phyloP scores from a whole-genome alignment of 805 yeast species.

The Suhomyces emberorum region DNA sequence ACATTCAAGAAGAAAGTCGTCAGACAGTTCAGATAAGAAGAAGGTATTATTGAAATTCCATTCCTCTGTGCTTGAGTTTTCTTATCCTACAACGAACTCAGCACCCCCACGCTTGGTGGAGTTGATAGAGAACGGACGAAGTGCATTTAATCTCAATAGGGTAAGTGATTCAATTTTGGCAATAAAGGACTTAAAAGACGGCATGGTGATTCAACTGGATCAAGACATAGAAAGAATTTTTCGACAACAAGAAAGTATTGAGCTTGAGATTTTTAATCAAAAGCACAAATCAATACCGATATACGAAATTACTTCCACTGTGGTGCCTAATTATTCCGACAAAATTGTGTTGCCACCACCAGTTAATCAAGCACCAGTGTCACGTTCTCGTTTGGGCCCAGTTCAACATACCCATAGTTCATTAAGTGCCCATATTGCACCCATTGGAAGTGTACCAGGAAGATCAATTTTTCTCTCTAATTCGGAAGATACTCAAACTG shows the following conservation, averaged over 20 bases:
- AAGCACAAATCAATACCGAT: constrained; percentile 33
- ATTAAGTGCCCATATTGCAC: background rate
- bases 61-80: constrained; percentile 56
- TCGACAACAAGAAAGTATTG: constrained; percentile 26
- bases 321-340: constrained; percentile 16
- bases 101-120: constrained; percentile 82
- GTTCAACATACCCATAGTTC: background rate
- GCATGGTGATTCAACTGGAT: constrained; percentile 29
- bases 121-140: constrained; percentile 70
- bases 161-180: constrained; percentile 18
- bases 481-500: too few relatives aligned
- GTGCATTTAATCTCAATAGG: constrained; percentile 50
- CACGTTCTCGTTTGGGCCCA: constrained; percentile 8
- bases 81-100: constrained; percentile 58
- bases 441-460: background rate
- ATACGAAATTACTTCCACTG: constrained; percentile 33
- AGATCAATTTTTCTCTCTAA: too few relatives aligned
- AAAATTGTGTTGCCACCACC: constrained; percentile 37
- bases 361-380: constrained; percentile 13
- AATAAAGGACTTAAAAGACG: constrained; percentile 23
- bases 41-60: constrained; percentile 48
- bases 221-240: constrained; percentile 39
- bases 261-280: constrained; percentile 37
- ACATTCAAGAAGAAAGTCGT: too few relatives aligned
- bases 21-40: too few relatives aligned